phyloP scores from a whole-genome alignment of 208 protist genomes.

The Leishmania amazonensis region DNA sequence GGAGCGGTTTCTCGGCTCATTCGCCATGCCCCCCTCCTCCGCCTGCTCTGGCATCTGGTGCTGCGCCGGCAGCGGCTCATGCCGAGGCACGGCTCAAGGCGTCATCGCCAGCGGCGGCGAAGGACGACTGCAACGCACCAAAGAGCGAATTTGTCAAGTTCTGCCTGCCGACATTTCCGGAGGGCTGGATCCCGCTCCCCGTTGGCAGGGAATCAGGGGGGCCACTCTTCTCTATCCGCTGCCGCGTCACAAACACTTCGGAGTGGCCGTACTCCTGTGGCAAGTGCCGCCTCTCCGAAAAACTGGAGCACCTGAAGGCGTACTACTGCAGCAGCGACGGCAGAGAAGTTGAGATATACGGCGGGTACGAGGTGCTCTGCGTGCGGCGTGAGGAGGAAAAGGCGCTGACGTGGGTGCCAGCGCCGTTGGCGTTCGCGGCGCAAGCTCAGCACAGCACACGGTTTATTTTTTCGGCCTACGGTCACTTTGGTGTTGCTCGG shows the following conservation, averaged over 20 bases:
- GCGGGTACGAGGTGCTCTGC: constrained; percentile 51
- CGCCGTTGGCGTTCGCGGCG: constrained; percentile 15
- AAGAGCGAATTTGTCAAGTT: constrained; percentile 21
- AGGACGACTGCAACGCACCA: neutral
- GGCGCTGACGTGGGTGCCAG: constrained; percentile 39
- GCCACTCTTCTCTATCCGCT: constrained; percentile 44
- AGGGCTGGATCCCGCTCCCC: constrained; percentile 35
- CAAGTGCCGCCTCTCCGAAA: constrained; percentile 42
- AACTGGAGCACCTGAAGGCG: constrained; percentile 36
- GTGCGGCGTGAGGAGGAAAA: constrained; percentile 24
- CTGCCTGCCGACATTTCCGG: constrained; percentile 30
- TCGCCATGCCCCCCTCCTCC: neutral
- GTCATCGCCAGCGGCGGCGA: neutral
- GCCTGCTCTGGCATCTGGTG: neutral
- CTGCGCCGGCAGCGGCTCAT: neutral
- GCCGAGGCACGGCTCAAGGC: neutral
- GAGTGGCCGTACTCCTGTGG: constrained; percentile 35
- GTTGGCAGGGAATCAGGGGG: constrained; percentile 39
- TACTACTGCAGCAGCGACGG: constrained; percentile 40
- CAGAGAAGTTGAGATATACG: constrained; percentile 29
- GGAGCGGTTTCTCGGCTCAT: neutral
- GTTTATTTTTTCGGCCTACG: constrained; percentile 30
- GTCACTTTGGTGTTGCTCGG: constrained; percentile 40
- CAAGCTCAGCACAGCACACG: neutral
- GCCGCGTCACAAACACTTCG: neutral